Base-by-base conservation (phyloP, 1,139 yeast species). In the Debaryomyces nepalensis region DNA sequence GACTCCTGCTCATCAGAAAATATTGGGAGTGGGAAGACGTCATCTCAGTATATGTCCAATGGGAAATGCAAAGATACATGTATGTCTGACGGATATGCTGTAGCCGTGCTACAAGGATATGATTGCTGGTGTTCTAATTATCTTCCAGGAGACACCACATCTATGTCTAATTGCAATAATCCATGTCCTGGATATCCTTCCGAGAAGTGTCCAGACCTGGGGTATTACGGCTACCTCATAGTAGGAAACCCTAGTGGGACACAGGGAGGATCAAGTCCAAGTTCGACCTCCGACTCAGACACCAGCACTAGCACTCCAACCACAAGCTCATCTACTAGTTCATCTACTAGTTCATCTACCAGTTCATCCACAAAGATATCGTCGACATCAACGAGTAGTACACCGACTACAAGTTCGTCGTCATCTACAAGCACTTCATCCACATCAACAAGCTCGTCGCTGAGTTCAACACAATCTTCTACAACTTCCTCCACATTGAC, bases 81-180 rank as follows among this genome's bases (percentile, higher is more conserved):
- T 56, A 24, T 46, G 2, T 45, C 40, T 5, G 47, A 50, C 10
- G 82, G 79, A n/a, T 78, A 64, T 53, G 73, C 81, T 2, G 79
- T 73, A 43, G 89, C 82, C 4, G 70, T 84, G 36, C 61, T 82
- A 12, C 83, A 74, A 45, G 69, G 66, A 18, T 52, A 63, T 40
- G 47, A 68, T 38, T 84, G 90, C 60, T 84, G 83, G 79, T 84
- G 90, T 55, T 72, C 86, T 8, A 70, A 82, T 54, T 55, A 60
- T 26, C 61, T 75, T 4, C 87, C 88, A 0, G 67, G 55, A 2
- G 54, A 57, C 21, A 64, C 76, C 2, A 61, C 63, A 1, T 52
- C 57, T 26, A 42, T 59, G 26, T 41, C 57, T 23, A 50, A 68
- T 18, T 84, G 90, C 62, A 55, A 64, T 30, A 60, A 57, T 3